Base-by-base conservation (phyloP, 2,329 filamentous ascomycete species). In the Curvularia eragrostidis region DNA sequence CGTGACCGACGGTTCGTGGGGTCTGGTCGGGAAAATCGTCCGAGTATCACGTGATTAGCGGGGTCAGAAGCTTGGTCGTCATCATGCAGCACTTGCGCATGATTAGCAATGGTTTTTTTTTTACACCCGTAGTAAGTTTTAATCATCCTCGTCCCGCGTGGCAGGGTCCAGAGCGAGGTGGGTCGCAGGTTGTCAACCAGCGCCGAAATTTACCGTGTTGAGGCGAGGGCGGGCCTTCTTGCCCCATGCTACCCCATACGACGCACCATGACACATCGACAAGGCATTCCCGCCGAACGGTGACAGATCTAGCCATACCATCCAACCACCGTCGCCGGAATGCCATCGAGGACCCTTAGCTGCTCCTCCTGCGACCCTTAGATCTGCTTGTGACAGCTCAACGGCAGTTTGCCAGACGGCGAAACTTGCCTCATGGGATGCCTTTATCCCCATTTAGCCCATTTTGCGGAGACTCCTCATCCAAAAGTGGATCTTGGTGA, bases 121-220 rank as follows among this genome's bases (percentile, higher is more conserved):
- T 53, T n/a, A n/a, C n/a, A n/a, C n/a, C n/a, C n/a, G n/a, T n/a
- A n/a, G n/a, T n/a, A n/a, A n/a, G 51, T n/a, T 36, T 36, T 36
- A 36, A 36, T 36, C 18, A n/a, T 18, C n/a, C 34, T 36, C 15
- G 34, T 36, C n/a, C n/a, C n/a, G n/a, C n/a, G n/a, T n/a, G n/a
- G 43, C 26, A 30, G 18, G 12, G 21, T 41, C 43, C 54, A 51
- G 44, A 56, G 46, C 39, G 19, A 24, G 52, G 26, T 19, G 43
- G 30, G 42, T 15, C 51, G 26, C 21, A 46, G 23, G 39, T 48
- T 36, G 51, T 52, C 34, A 47, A 9, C n/a, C 8, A 51, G 64
- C 72, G 72, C 71, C 66, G 68, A 68, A 51, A 73, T 68, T 73
- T 75, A 44, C 72, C 58, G 15, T 48, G 28, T 65, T 61, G 30